phyloP scores from a whole-genome alignment of 495 filamentous ascomycete genomes.

The Thozetella sp. region DNA sequence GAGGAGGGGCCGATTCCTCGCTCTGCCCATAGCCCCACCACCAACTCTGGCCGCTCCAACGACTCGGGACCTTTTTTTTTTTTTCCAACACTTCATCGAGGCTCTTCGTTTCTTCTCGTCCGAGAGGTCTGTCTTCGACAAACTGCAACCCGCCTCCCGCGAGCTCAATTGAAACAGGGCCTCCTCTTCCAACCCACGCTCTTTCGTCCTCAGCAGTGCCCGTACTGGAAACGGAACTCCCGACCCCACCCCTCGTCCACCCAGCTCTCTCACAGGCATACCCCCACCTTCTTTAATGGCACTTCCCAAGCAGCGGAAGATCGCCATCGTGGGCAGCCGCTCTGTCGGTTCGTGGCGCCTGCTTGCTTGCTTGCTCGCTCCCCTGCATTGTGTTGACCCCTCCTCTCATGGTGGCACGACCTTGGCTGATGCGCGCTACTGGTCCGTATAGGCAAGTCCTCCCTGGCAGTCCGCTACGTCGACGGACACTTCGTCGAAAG shows the following conservation, averaged over 20 bases:
- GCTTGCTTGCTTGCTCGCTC: constrained; percentile 6
- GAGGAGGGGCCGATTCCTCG: too few relatives aligned
- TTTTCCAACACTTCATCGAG: too few relatives aligned
- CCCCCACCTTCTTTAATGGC: constrained; percentile 59
- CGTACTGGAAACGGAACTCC: not conserved
- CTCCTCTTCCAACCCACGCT: not conserved
- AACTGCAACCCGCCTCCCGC: not conserved
- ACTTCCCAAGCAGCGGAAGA: constrained; percentile 92
- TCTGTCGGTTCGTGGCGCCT: constrained; percentile 77
- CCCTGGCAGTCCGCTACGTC: constrained; percentile 95
- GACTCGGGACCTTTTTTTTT: too few relatives aligned
- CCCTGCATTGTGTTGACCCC: constrained; percentile 11
- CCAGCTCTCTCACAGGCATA: not conserved
- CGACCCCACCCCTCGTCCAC: not conserved
- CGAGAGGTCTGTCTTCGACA: too few relatives aligned
- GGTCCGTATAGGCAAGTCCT: constrained; percentile 86
- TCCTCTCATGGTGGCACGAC: constrained; percentile 1
- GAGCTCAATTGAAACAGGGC: not conserved
- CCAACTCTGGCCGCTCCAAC: too few relatives aligned
- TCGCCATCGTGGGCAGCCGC: constrained; percentile 96
- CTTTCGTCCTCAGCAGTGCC: not conserved
- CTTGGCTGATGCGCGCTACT: not conserved
- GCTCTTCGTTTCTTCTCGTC: too few relatives aligned
- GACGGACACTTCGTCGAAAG: constrained; percentile 98
- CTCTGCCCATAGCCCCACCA: too few relatives aligned